Percentiles rank a stretch among this genome's conserved stretches.
These are phyloP conservation scores for Chaetothyriales sp. DNA, from an alignment of 2,329 filamentous ascomycete genomes.

Conservation along the genomic window DNA sequence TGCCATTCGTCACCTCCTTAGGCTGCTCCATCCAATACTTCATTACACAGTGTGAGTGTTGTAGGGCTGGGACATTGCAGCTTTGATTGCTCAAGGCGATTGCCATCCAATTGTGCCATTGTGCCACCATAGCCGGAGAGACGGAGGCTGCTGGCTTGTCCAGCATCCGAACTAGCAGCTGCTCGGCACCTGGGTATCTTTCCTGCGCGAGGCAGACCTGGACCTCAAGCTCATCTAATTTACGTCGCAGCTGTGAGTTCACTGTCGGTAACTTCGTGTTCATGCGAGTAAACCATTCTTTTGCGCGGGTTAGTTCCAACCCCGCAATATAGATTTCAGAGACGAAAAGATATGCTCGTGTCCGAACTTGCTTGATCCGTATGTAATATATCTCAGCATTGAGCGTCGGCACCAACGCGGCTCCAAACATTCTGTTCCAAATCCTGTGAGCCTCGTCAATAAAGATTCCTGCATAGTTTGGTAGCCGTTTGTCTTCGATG, in stretches of 20 bases:
- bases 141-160: neutral
- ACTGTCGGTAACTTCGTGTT: neutral
- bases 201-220: constrained; percentile 1
- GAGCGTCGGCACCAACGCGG: neutral
- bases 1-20: neutral
- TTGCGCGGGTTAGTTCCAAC: constrained; percentile 2
- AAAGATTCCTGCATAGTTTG: neutral
- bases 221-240: constrained; percentile 4
- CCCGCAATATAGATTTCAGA: constrained; percentile 1
- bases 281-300: neutral
- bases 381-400: constrained; percentile 1
- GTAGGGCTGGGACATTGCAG: constrained; percentile 1
- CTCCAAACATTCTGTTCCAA: neutral
- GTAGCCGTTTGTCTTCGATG: neutral
- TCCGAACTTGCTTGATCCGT: constrained; percentile 2
- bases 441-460: neutral
- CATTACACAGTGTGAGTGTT: constrained; percentile 8
- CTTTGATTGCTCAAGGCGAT: neutral
- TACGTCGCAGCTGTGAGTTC: neutral
- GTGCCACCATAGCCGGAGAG: neutral
- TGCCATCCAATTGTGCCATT: constrained; percentile 5
- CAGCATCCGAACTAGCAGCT: constrained; percentile 1
- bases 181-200: neutral
- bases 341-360: neutral
- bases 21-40: constrained; percentile 2